Conservation (phyloP, 352 stramenopile genomes). For the Globisporangium cederbergense region DNA sequence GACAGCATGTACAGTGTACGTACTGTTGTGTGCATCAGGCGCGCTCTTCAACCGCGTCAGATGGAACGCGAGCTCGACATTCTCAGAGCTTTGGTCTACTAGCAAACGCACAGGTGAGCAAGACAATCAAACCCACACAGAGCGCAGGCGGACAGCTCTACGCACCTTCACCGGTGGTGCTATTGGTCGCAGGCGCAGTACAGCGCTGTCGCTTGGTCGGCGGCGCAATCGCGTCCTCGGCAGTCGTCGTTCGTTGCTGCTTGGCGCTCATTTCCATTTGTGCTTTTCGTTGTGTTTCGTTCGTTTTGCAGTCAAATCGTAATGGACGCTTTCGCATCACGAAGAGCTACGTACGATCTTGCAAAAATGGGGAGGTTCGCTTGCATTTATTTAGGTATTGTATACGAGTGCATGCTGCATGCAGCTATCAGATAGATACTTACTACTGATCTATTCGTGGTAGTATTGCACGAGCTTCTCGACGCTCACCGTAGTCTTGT, state of each 20-base stretch:
- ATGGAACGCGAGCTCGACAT: constrained; percentile 25
- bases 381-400: background rate
- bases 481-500: constrained; percentile 37
- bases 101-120: background rate
- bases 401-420: background rate
- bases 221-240: background rate
- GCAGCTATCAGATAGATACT: background rate
- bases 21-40: constrained; percentile 46
- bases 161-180: background rate
- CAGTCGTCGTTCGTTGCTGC: background rate
- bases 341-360: background rate
- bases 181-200: background rate
- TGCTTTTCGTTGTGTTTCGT: background rate
- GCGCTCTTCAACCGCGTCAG: constrained; percentile 35
- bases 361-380: background rate
- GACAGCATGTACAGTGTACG: constrained; percentile 7
- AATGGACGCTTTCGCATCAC: background rate
- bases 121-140: background rate
- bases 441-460: constrained; percentile 3
- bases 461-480: constrained; percentile 47
- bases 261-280: background rate
- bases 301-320: background rate
- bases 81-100: background rate
- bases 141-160: background rate
- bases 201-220: constrained; percentile 6